Percentiles rank a stretch among this genome's conserved stretches.
Conservation (phyloP, 139 green algal genomes). For the Asterochloris erici region DNA sequence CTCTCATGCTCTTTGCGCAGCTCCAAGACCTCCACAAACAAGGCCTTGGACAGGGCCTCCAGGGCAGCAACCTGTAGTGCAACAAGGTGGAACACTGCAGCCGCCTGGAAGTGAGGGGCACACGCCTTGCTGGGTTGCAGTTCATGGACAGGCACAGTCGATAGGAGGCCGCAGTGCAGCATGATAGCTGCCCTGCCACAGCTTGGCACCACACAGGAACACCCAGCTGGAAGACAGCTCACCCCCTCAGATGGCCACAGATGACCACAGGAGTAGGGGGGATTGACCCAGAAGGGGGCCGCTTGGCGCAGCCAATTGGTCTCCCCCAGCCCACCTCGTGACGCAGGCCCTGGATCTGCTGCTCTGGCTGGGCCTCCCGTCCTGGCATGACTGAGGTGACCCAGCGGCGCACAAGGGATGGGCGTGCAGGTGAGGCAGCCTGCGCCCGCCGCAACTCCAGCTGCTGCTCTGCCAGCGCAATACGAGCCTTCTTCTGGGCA, state of each 20-base stretch:
- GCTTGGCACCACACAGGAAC: too few species aligned
- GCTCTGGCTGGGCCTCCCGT: conserved; percentile 16
- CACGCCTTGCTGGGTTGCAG: conserved; percentile 1
- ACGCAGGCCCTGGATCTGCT: conserved; percentile 47
- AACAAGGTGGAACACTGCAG: background rate
- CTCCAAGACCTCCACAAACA: conserved; percentile 75
- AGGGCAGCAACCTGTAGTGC: conserved; percentile 36
- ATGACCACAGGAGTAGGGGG: too few species aligned
- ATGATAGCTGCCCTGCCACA: too few species aligned
- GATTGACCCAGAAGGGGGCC: too few species aligned
- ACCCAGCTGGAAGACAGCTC: too few species aligned
- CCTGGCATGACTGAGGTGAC: conserved; percentile 41
- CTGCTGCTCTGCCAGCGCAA: conserved; percentile 31
- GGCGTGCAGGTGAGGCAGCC: background rate
- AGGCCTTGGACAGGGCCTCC: conserved; percentile 48
- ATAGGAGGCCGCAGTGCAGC: background rate
- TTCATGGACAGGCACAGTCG: background rate
- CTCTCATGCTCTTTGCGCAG: conserved; percentile 60
- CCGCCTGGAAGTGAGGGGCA: background rate
- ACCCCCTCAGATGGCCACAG: too few species aligned
- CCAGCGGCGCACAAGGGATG: conserved; percentile 40
- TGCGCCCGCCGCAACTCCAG: conserved; percentile 4
- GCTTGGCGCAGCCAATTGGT: too few species aligned
- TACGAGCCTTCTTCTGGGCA: conserved; percentile 57
- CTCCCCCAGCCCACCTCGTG: too few species aligned